phyloP scores from a whole-genome alignment of 176 grass and related monocot genomes.

The Musa acuminata region DNA sequence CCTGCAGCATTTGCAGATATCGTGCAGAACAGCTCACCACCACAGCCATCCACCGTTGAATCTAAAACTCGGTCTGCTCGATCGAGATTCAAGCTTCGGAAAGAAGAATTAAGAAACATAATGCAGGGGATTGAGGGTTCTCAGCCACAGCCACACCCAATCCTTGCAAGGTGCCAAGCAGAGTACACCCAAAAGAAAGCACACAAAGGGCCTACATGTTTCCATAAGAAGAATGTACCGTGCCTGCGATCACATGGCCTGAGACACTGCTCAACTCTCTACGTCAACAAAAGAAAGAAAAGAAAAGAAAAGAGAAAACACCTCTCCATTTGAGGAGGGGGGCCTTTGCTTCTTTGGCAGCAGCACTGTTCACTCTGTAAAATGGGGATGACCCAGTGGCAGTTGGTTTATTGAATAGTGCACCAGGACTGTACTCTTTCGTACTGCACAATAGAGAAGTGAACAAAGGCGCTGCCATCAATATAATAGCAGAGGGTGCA shows the following conservation, averaged over 20 bases:
- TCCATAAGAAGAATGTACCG: conserved; percentile 4
- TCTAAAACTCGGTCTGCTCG: no score
- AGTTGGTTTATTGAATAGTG: conserved; percentile 4
- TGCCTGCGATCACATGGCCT: neutral
- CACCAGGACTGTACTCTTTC: neutral
- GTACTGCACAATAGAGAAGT: neutral
- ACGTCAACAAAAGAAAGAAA: neutral
- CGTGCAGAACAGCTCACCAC: neutral
- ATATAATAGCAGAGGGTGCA: neutral
- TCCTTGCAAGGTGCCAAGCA: neutral
- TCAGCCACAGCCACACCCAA: no score
- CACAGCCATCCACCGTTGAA: neutral
- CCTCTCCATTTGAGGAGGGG: neutral
- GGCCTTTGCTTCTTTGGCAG: neutral
- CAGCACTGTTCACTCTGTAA: neutral
- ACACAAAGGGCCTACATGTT: conserved; percentile 1
- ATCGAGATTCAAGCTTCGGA: no score
- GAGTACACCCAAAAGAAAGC: neutral
- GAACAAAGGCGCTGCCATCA: neutral
- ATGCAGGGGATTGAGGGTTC: no score
- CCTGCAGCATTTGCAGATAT: neutral
- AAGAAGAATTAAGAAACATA: no score
- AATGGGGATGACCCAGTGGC: neutral
- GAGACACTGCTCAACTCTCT: neutral
- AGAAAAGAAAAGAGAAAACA: neutral